These are phyloP conservation scores for Inga laurina DNA, from an alignment of 306 rosid genomes.

Conservation along the genomic window DNA sequence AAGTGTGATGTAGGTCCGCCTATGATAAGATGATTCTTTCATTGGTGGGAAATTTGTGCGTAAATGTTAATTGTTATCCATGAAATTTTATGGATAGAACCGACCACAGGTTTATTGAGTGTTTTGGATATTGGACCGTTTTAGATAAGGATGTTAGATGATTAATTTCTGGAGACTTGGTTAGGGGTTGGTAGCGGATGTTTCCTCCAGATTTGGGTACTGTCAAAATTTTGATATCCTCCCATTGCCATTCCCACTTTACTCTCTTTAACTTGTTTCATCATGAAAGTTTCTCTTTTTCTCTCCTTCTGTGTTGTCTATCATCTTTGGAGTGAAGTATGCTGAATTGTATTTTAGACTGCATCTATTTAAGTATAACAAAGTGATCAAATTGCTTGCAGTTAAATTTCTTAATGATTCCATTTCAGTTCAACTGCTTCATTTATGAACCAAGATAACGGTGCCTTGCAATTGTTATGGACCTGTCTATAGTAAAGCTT, in stretches of 20 bases:
- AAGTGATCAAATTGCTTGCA: neutral
- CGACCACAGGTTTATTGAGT: neutral
- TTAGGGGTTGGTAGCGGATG: neutral
- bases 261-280: neutral
- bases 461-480: slow-evolving; percentile 49
- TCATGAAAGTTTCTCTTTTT: neutral
- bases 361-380: neutral
- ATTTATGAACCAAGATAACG: slow-evolving; percentile 13
- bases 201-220: neutral
- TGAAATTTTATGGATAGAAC: neutral
- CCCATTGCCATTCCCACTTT: neutral
- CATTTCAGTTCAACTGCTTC: slow-evolving; percentile 22
- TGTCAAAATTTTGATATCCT: neutral
- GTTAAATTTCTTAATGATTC: neutral
- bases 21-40: neutral
- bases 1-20: neutral
- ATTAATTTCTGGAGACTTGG: neutral
- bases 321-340: neutral
- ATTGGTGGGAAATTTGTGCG: neutral
- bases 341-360: neutral
- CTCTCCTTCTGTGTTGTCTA: neutral
- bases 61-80: neutral
- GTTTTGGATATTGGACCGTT: neutral
- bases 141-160: neutral
- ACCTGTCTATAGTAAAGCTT: slow-evolving; percentile 86